A percentile compares a stretch with the other conserved stretches of the same genome.
These are phyloP conservation scores for Symbiodinium natans DNA, from an alignment of 73 alveolate genomes.

Conservation along the genomic window DNA sequence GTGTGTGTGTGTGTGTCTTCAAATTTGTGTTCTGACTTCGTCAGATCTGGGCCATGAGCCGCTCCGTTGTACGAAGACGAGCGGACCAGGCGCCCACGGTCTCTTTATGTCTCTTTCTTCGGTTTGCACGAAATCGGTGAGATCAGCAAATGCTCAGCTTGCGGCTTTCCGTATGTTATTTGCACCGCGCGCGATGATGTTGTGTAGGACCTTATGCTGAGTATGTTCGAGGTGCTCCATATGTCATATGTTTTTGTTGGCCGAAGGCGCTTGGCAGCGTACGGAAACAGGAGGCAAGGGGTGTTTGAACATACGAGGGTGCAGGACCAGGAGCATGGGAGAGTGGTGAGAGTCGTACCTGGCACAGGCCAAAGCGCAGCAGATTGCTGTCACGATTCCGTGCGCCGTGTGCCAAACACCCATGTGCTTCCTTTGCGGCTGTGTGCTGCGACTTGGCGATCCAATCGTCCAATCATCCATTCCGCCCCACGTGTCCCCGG, in stretches of 20 bases:
- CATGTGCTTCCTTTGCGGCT: slow-evolving; percentile 55
- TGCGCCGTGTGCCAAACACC: slow-evolving; percentile 2
- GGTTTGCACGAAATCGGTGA: too few species aligned
- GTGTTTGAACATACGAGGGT: neutral
- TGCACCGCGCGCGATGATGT: too few species aligned
- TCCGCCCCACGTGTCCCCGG: too few species aligned
- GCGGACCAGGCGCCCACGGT: slow-evolving; percentile 7
- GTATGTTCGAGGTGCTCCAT: too few species aligned
- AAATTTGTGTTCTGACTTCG: too few species aligned
- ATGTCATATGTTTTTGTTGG: neutral
- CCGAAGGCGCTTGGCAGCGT: neutral
- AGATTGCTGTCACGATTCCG: slow-evolving; percentile 48
- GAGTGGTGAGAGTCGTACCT: too few species aligned
- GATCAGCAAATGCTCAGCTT: too few species aligned
- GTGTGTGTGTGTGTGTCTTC: too few species aligned
- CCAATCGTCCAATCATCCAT: too few species aligned
- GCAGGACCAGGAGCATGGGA: neutral
- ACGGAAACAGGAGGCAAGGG: neutral
- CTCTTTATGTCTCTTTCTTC: too few species aligned
- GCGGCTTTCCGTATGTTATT: too few species aligned
- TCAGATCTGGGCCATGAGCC: slow-evolving; percentile 45
- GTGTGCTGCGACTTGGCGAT: neutral
- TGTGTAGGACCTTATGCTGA: too few species aligned
- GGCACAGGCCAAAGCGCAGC: neutral
- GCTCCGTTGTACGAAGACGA: neutral